Conservation (phyloP, 495 filamentous ascomycete species). For the Wilcoxina mikolae region DNA sequence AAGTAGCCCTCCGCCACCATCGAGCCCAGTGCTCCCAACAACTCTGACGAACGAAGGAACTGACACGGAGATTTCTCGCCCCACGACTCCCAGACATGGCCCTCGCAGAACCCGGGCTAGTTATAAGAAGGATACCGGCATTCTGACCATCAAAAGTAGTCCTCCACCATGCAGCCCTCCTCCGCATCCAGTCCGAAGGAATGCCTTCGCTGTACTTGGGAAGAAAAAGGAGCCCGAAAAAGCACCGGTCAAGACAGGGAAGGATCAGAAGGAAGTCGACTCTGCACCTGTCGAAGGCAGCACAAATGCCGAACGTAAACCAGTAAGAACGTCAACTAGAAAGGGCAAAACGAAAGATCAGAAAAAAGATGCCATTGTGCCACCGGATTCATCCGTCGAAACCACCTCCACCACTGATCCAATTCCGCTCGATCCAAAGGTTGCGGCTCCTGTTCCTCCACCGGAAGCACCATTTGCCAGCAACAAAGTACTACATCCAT, state of each 20-base stretch:
- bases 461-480: conserved; percentile 28
- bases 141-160: conserved; percentile 7
- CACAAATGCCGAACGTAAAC: not conserved
- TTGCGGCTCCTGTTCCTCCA: conserved; percentile 10
- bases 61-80: not conserved
- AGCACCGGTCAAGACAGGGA: not conserved
- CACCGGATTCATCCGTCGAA: not conserved
- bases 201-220: conserved; percentile 27
- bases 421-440: not conserved
- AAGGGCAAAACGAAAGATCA: conserved; percentile 24
- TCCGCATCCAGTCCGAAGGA: not conserved
- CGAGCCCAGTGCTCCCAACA: not conserved
- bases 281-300: not conserved
- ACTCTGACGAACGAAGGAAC: not conserved
- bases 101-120: not conserved
- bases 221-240: conserved; percentile 10
- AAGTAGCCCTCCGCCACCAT: not conserved
- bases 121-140: conserved; percentile 13
- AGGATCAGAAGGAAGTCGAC: conserved; percentile 3
- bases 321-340: not conserved
- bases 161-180: conserved; percentile 3
- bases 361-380: conserved; percentile 17
- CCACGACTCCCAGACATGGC: not conserved
- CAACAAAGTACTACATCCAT: conserved; percentile 60
- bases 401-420: not conserved